Base-by-base conservation (phyloP, 495 filamentous ascomycete species). In the Xylaria acuta region DNA sequence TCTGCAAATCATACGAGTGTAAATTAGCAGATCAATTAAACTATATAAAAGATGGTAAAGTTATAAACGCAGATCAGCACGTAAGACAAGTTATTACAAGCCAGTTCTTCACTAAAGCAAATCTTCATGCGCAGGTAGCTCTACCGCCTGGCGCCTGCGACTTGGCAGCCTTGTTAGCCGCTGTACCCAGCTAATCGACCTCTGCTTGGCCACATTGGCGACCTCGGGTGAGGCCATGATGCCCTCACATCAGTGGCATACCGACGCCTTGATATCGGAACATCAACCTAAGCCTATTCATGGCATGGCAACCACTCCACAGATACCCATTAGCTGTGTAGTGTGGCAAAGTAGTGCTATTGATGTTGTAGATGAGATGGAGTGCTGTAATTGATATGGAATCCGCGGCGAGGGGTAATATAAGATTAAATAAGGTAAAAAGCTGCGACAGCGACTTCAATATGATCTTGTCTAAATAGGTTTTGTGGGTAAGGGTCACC, bases 181-280 rank as follows among this genome's bases (percentile, higher is more conserved):
- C 8, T 54, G n/a, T 14, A 54, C 51, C 51, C 51, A 54, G 12
- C 51, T 54, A 54, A 54, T 54, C 9, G 51, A 54, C 12, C 51
- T 54, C 51, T 54, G 51, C 25, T 54, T 54, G 1, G 51, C 51
- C 51, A 54, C 25, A 54, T 54, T 54, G 51, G 27, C 25, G 12
- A 54, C 51, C 22, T 54, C 51, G 11, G 51, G 51, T 54, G 51
- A 54, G 22, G 27, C 12, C 51, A 54, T 54, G 51, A 54, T n/a
- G 14, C 27, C 51, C 22, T 54, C 14, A 16, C 41, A 45, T 45
- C 6, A 45, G 16, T 18, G 41, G 3, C 41, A 43, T 43, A 43
- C 12, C 40, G 11, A 43, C 40, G 40, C 9, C 12, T 43, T 43
- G 0, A 14, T 16, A 43, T 14, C 41, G 18, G 14, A 45, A 45